These are phyloP conservation scores for Pseudogymnoascus sp. DNA, from an alignment of 2,329 filamentous ascomycete species.

Conservation along the genomic window DNA sequence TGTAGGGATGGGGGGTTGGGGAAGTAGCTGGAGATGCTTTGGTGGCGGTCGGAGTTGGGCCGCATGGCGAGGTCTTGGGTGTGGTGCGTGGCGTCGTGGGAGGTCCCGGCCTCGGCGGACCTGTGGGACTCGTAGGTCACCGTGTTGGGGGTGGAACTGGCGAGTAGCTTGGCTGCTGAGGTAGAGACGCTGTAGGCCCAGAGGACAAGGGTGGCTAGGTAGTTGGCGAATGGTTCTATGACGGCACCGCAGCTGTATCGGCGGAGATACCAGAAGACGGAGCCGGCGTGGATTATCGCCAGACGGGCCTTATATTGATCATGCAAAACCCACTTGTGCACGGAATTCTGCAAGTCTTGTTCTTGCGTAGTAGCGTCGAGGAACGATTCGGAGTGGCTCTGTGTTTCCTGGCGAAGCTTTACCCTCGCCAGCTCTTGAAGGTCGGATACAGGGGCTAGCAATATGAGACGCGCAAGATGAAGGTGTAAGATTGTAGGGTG, in stretches of 20 bases:
- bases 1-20: neutral
- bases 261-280: conserved; percentile 41
- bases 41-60: neutral
- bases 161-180: conserved; percentile 5
- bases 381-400: conserved; percentile 34
- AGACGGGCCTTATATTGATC: conserved; percentile 42
- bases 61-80: neutral
- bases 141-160: neutral
- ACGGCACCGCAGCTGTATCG: conserved; percentile 38
- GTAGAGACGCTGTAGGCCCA: conserved; percentile 35
- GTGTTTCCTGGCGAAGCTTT: conserved; percentile 35
- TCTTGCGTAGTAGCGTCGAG: conserved; percentile 28
- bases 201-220: conserved; percentile 34
- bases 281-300: conserved; percentile 39
- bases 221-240: conserved; percentile 36
- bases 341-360: conserved; percentile 25
- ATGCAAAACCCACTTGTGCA: conserved; percentile 19
- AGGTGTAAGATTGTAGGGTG: conserved; percentile 51
- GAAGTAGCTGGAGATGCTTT: neutral
- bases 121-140: conserved; percentile 7
- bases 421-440: conserved; percentile 14
- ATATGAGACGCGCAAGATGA: conserved; percentile 46
- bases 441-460: conserved; percentile 32
- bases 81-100: neutral
- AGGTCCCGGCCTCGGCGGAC: neutral